Base-by-base conservation (phyloP, 75 land plant genomes). In the Sequoia sempervirens region DNA sequence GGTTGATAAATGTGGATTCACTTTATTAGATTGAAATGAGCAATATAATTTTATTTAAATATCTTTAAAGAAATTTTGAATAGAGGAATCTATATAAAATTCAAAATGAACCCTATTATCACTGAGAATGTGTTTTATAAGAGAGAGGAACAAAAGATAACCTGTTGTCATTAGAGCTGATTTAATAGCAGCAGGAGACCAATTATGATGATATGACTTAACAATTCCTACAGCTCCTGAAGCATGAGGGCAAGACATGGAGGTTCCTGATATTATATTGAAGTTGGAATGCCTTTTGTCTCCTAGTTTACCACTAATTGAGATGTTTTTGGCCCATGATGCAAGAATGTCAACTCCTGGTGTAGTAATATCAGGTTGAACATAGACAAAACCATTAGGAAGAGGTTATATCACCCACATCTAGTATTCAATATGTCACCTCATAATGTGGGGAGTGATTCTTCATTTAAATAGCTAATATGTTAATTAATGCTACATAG, bases 281-380 rank as follows among this genome's bases (percentile, higher is more conserved):
- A 20, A 81, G 20, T 85, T 7, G 68, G 79, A 38, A 76, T 83
- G 3, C 82, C 90, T 82, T 78, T 37, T 47, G 61, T 69, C 52
- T 86, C 34, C 82, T 4, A 3, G 32, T 1, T 52, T 5, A 46
- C 30, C 88, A 2, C 90, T 87, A 1, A 86, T 52, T 17, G 90
- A 46, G 37, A 76, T 69, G 79, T 82, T 9, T 20, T 83, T 87
- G 1, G 89, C 83, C 84, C 87, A 89, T 14, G 89, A 80, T 9
- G 94, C 94, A 36, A 92, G 45, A 32, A 92, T 89, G 68, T 90
- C 85, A 41, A 90, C 85, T 0, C 95, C 95, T 0, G 95, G 95
- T 36, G 94, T 93, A 52, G 91, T 75, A 75, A 92, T 88, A 61
- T 91, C 93, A 30, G 95, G 95, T 90, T 93, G 40, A 85, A 1